Evolutionary conservation across 2,329 filamentous ascomycete species (phyloP), one percentile per base, ranked within the genome.

Genomic region (Pseudopyricularia javanii): DNA sequence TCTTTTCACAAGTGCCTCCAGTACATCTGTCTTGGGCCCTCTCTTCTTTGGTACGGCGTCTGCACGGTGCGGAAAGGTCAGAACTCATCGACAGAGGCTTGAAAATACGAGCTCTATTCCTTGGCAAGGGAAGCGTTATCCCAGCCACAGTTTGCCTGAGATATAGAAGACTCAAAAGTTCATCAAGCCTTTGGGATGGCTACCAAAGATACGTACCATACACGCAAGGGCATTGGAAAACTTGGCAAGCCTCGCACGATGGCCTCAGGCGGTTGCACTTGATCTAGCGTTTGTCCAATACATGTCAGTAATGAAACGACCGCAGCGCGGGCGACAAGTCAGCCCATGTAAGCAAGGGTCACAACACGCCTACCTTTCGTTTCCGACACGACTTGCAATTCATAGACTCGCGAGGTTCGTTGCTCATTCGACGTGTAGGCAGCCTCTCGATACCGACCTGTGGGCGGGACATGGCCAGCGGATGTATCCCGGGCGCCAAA

Each of bases 341-440:
- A 35, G 15, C 4, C 11, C 12, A 33, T 35, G 4, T 11, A 17
- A 26, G 40, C 7, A 12, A 7, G 20, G 8, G 22, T 24, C 14
- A 20, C 4, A 11, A 14, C 12, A n/a, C 15, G 56, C 72, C 49
- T 68, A 91, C 88, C 84, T 95, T 95, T 71, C 89, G 79, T 70
- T 94, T 94, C 60, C 89, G 81, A 73, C 89, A 95, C 54, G 88
- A 93, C 69, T 95, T 94, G 80, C 89, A 95, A 68, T 95, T 95
- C 89, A 95, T 95, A 33, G 86, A 87, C 73, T 94, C 89, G 62
- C 86, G 82, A 40, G 86, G 87, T 66, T 93, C 86, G 61, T 80
- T 85, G 67, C 77, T 82, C 68, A 81, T 74, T 43, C 85, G 82
- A 57, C 85, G 81, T 53, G 83, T 76, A 26, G 86, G 85, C 59